A percentile compares a stretch with the other conserved stretches of the same genome.
These are phyloP conservation scores for Aurifilum marmelostoma DNA, from an alignment of 2,329 filamentous ascomycete species.

Conservation along the genomic window DNA sequence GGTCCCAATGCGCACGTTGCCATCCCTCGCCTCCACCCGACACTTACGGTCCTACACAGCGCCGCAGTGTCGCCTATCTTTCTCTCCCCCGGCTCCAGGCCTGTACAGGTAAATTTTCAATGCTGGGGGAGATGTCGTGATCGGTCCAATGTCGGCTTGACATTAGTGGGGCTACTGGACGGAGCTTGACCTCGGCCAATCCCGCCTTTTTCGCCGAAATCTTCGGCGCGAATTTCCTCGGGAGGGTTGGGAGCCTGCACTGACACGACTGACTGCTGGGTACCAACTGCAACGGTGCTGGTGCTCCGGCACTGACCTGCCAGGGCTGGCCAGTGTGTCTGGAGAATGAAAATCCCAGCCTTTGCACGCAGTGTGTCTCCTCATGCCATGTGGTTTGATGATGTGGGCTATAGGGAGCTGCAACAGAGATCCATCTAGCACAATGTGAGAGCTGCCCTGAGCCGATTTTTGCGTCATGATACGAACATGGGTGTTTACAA, in stretches of 20 bases:
- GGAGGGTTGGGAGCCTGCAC: background rate
- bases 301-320: background rate
- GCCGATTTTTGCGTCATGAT: background rate
- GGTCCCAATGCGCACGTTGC: slow-evolving; percentile 5
- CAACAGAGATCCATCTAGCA: background rate
- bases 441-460: background rate
- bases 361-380: background rate
- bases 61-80: slow-evolving; percentile 18
- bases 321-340: background rate
- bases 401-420: background rate
- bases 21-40: slow-evolving; percentile 1
- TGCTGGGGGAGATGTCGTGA: slow-evolving; percentile 22
- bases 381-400: background rate
- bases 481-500: background rate
- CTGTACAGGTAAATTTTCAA: slow-evolving; percentile 20
- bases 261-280: background rate
- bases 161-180: slow-evolving; percentile 22
- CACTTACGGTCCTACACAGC: background rate
- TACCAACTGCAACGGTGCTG: background rate
- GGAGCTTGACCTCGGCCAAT: slow-evolving; percentile 25
- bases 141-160: slow-evolving; percentile 28
- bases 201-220: slow-evolving; percentile 29
- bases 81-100: slow-evolving; percentile 6
- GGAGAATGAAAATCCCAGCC: background rate
- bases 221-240: slow-evolving; percentile 19